Evolutionary conservation across 257 asterid species (phyloP).

Genomic region (Eucommia ulmoides): DNA sequence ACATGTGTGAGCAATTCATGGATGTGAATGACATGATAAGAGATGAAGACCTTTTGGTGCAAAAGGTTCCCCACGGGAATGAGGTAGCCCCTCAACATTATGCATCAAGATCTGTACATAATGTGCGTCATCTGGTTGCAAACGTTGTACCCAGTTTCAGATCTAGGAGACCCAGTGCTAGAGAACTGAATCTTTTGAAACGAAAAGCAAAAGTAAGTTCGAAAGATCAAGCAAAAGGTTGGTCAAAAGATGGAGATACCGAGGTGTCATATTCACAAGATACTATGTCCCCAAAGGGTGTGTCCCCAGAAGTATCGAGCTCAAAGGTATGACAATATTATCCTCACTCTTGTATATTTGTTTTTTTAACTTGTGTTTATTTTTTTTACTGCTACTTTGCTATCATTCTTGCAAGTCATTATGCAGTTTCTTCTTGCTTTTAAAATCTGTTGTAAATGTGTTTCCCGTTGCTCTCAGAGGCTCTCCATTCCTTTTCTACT

Average conservation of each 20-base stretch:
- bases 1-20: constrained; percentile 93
- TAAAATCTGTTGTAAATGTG: no score
- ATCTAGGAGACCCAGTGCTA: constrained; percentile 95
- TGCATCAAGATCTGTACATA: constrained; percentile 45
- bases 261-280: constrained; percentile 66
- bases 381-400: background rate
- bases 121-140: constrained; percentile 69
- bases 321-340: constrained; percentile 43
- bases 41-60: constrained; percentile 85
- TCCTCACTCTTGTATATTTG: background rate
- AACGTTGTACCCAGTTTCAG: constrained; percentile 72
- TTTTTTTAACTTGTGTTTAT: background rate
- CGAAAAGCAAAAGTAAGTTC: constrained; percentile 82
- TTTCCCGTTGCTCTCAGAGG: no score
- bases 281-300: constrained; percentile 50
- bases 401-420: background rate
- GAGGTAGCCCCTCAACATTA: constrained; percentile 55
- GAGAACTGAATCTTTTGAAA: constrained; percentile 90
- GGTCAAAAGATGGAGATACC: constrained; percentile 72
- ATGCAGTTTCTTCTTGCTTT: background rate
- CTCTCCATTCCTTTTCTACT: no score
- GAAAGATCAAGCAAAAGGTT: constrained; percentile 80
- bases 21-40: constrained; percentile 92
- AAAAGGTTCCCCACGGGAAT: constrained; percentile 50
- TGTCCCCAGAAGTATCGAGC: constrained; percentile 43